phyloP scores from a whole-genome alignment of 495 filamentous ascomycete genomes.

The Tuber umbilicatum region DNA sequence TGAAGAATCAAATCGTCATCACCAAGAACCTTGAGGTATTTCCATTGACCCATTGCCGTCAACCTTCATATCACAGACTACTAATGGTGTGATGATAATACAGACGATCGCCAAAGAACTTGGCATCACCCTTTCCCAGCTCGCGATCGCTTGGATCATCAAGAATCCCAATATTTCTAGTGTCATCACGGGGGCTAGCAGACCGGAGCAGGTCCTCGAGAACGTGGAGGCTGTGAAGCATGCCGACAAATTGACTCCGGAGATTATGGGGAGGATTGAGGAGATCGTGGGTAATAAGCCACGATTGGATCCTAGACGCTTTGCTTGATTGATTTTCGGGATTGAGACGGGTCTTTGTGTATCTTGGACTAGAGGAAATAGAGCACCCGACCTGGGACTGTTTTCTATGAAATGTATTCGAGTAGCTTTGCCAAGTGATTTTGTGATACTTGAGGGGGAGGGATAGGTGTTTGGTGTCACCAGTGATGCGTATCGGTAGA shows the following conservation, averaged over 20 bases:
- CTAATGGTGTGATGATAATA: conserved; percentile 3
- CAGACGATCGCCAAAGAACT: conserved; percentile 58
- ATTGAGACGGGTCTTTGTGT: neutral
- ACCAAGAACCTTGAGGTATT: conserved; percentile 34
- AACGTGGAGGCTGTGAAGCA: conserved; percentile 59
- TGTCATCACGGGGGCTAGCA: conserved; percentile 71
- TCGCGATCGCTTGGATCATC: conserved; percentile 73
- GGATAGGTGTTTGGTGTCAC: neutral
- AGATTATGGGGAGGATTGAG: conserved; percentile 66
- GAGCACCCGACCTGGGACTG: neutral
- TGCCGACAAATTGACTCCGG: conserved; percentile 58
- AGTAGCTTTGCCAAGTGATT: neutral
- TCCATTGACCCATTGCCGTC: neutral
- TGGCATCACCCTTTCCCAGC: conserved; percentile 56
- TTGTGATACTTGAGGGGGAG: neutral
- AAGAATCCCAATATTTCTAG: conserved; percentile 67
- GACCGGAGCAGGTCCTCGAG: conserved; percentile 65
- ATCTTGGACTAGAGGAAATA: neutral
- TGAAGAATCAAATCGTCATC: conserved; percentile 28
- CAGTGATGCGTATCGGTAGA: neutral
- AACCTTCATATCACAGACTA: neutral
- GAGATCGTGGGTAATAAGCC: conserved; percentile 60
- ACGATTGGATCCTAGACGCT: conserved; percentile 26
- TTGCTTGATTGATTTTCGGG: conserved; percentile 20
- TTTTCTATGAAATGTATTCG: neutral